phyloP scores from a whole-genome alignment of 495 filamentous ascomycete species.

The Xeromyces bisporus region DNA sequence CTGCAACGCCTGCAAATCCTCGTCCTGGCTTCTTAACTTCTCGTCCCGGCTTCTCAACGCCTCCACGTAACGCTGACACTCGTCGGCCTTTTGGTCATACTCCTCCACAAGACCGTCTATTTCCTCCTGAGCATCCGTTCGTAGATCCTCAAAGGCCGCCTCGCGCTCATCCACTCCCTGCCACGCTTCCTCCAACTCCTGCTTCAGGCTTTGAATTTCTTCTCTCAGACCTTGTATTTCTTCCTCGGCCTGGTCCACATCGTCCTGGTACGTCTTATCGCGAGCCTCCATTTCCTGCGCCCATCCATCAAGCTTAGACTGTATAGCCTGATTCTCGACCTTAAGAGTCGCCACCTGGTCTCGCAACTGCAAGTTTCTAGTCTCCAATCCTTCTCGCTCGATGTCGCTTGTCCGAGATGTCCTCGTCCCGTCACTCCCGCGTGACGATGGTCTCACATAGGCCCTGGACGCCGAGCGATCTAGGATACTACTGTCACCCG shows the following conservation, averaged over 20 bases:
- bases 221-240: slow-evolving; percentile 68
- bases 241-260: slow-evolving; percentile 57
- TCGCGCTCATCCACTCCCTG: slow-evolving; percentile 64
- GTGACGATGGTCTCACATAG: slow-evolving; percentile 52
- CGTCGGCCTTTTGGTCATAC: slow-evolving; percentile 41
- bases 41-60: slow-evolving; percentile 33
- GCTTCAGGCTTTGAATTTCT: slow-evolving; percentile 65
- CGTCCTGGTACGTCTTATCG: slow-evolving; percentile 51
- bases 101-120: slow-evolving; percentile 71
- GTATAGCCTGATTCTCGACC: slow-evolving; percentile 65
- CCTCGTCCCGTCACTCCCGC: slow-evolving; percentile 53
- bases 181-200: slow-evolving; percentile 74
- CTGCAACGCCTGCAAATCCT: slow-evolving; percentile 72
- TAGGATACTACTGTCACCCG: slow-evolving; percentile 82
- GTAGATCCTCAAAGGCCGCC: slow-evolving; percentile 58
- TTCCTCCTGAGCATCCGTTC: slow-evolving; percentile 66
- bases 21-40: slow-evolving; percentile 31
- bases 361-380: slow-evolving; percentile 62
- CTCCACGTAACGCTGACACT: slow-evolving; percentile 23
- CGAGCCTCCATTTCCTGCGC: slow-evolving; percentile 48
- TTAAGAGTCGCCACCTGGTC: slow-evolving; percentile 74
- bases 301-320: slow-evolving; percentile 52
- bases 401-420: slow-evolving; percentile 55
- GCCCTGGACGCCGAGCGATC: slow-evolving; percentile 83
- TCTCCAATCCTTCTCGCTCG: slow-evolving; percentile 76